Evolutionary conservation across 148 eudicot genomes (phyloP), one percentile per base, ranked within the genome.

Genomic region (Rhododendron griersonianum): DNA sequence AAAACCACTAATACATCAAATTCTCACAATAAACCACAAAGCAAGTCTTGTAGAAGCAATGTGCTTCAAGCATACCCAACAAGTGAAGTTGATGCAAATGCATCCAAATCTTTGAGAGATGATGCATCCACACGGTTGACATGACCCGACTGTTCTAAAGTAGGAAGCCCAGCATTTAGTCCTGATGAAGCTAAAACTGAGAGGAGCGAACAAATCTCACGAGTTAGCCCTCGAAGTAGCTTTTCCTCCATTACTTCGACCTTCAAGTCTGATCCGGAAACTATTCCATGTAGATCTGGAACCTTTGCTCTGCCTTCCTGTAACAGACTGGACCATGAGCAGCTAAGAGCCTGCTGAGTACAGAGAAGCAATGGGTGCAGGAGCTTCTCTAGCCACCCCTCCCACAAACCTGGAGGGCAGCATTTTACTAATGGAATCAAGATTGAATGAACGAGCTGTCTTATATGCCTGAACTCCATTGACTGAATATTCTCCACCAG

Each of bases 201-300:
- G 82, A 98, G 88, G 30, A 98, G 91, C 30, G 92, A 91, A 88
- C 98, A 94, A 84, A 93, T 92, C 87, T 98, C 98, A 84, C 99
- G 98, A 59, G 98, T 94, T 86, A 98, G 85, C 90, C 90, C 95
- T 83, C 99, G 94, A 86, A 98, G 98, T 87, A 98, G 88, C 92
- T 95, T 98, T 90, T 98, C 99, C 91, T 95, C 99, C 95, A 95
- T 98, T 39, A 98, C 98, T 93, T 98, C 99, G 35, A 95, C 93
- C 88, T 94, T 95, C 44, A 98, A 84, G 89, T 98, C 98, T 16
- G 96, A 87, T 21, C 96, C 98, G 30, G 87, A 91, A 71, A 73
- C 83, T 87, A 94, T 80, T 57, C 92, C 96, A 89, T 85, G 91
- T 84, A 92, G 90, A 90, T 98, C 99, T 25, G 98, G 99, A 89